Evolutionary conservation across 495 filamentous ascomycete species (phyloP).

Genomic region (Penicillium fimorum): DNA sequence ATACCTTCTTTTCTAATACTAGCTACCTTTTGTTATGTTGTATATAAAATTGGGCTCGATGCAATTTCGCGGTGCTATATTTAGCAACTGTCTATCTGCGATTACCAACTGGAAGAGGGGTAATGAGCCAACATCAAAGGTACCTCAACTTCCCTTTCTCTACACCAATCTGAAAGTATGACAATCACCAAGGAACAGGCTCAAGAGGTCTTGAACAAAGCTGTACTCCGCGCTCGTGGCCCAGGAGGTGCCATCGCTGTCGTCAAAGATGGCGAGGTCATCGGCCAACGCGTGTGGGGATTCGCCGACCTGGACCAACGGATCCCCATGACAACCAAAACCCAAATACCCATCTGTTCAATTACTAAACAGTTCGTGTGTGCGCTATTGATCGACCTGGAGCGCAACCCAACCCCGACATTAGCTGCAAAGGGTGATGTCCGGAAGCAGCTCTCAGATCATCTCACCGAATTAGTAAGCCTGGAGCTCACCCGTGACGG

Average conservation of each 20-base stretch:
- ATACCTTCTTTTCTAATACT: no score
- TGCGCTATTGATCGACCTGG: slow-evolving; percentile 28
- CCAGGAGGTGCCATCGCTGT: slow-evolving; percentile 33
- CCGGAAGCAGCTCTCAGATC: slow-evolving; percentile 20
- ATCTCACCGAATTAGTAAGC: slow-evolving; percentile 20
- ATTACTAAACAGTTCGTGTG: slow-evolving; percentile 39
- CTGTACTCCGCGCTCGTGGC: slow-evolving; percentile 20
- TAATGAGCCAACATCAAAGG: not conserved
- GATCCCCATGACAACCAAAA: slow-evolving; percentile 23
- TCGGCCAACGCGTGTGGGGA: slow-evolving; percentile 33
- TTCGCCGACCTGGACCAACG: slow-evolving; percentile 31
- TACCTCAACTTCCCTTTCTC: not conserved
- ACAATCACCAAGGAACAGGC: slow-evolving; percentile 6
- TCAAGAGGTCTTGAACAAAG: slow-evolving; percentile 14
- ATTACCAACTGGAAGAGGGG: slow-evolving; percentile 8
- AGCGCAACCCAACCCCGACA: slow-evolving; percentile 24
- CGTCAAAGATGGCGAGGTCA: slow-evolving; percentile 29
- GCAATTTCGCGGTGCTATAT: not conserved
- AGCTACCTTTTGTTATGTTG: no score
- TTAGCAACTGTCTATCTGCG: not conserved
- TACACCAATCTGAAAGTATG: slow-evolving; percentile 12
- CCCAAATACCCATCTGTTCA: slow-evolving; percentile 35
- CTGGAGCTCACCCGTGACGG: slow-evolving; percentile 18
- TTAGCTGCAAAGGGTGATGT: slow-evolving; percentile 23
- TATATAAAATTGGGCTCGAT: not conserved